Evolutionary conservation across 345 rosid species (phyloP), one percentile per base, ranked within the genome.

Genomic region (Xanthoceras sorbifolium): DNA sequence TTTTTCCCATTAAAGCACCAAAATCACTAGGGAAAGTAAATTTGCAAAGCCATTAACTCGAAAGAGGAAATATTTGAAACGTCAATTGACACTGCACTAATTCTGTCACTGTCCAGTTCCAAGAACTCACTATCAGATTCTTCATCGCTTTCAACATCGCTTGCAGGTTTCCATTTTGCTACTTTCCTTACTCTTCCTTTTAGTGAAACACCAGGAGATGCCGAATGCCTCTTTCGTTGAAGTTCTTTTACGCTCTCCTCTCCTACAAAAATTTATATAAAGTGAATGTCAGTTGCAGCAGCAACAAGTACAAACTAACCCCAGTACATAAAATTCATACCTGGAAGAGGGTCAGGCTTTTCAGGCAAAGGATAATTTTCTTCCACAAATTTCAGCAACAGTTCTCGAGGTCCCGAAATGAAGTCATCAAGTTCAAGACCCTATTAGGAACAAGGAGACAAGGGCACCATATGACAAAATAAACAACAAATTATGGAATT

Each of bases 381-480:
- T 86, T 93, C 98, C 59, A 92, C 98, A 80, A 96, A 91, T 88
- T 96, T 96, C 85, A 96, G 87, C 86, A 96, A 84, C 84, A 96
- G 89, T 80, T 93, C 99, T 75, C 98, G 96, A 75, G 99, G 99
- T 28, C 99, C 99, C 75, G 99, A 96, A 72, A 96, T 86, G 84
- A 96, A 96, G 85, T 96, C 99, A 90, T 96, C 98, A 83, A 96
- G 99, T 77, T 96, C 99, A 85, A 81, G 80, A 82, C 99, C 99
- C 99, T 95, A 69, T 25, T 40, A 28, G 74, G 81, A 75, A 76
- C 40, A 38, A 57, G 48, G 50, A 74, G 48, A 65, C 8, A 76
- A 50, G 25, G 22, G 76, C 14, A 23, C 48, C 72, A 79, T 26
- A 77, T 38, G 68, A 44, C 76, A 62, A 76, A 62, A 64, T 12